Conservation (phyloP, 306 rosid genomes). For the Cucumis cinereus region DNA sequence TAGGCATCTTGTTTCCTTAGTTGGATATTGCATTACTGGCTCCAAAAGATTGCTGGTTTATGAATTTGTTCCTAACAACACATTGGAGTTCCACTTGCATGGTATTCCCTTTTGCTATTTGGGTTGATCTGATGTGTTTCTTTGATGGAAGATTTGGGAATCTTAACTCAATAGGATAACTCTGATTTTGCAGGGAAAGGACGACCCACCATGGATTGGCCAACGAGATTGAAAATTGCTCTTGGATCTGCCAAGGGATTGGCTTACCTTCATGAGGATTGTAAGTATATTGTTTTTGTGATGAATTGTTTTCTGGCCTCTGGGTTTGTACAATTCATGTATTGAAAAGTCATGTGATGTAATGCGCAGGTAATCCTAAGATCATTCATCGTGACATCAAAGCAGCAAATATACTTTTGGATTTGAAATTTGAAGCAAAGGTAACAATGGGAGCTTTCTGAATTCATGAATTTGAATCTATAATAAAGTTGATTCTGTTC, state of each 20-base stretch:
- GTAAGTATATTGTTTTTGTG: slow-evolving; percentile 32
- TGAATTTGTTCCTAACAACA: slow-evolving; percentile 76
- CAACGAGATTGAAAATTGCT: slow-evolving; percentile 68
- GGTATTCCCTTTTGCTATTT: slow-evolving; percentile 23
- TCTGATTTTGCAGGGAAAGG: slow-evolving; percentile 56
- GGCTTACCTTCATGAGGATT: slow-evolving; percentile 96
- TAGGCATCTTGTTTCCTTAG: slow-evolving; percentile 88
- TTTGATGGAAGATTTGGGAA: not conserved
- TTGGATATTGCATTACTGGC: slow-evolving; percentile 84
- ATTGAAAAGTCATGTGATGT: not conserved
- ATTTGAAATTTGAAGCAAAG: slow-evolving; percentile 89
- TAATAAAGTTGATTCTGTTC: not conserved
- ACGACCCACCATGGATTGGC: slow-evolving; percentile 85
- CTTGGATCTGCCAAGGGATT: slow-evolving; percentile 93
- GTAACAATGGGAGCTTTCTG: slow-evolving; percentile 20
- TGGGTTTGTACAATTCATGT: not conserved
- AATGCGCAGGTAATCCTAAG: slow-evolving; percentile 78
- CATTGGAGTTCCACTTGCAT: slow-evolving; percentile 88
- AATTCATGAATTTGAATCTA: slow-evolving; percentile 1
- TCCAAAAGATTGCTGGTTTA: slow-evolving; percentile 74
- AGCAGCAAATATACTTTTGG: slow-evolving; percentile 75
- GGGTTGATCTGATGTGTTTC: not conserved
- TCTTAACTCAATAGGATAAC: slow-evolving; percentile 1
- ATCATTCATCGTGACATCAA: slow-evolving; percentile 96
- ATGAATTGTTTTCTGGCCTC: not conserved